A percentile compares a stretch with the other conserved stretches of the same genome.
Evolutionary conservation across 1,284 basidiomycete genomes (phyloP).

Genomic region (Salmacisia buchloeana): DNA sequence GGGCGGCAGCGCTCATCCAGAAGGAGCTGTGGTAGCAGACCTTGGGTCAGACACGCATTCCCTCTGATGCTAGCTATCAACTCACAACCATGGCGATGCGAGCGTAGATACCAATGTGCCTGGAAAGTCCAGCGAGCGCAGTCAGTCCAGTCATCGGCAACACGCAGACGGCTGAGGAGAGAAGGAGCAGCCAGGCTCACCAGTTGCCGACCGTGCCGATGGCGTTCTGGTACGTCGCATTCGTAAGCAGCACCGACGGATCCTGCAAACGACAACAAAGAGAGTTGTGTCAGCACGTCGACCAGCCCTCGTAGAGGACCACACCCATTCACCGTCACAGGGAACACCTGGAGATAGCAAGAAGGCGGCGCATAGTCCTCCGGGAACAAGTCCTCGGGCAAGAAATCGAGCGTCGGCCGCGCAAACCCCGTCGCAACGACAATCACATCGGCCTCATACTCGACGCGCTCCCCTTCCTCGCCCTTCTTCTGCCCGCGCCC

Average conservation of each 20-base stretch:
- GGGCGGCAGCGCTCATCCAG: conserved; percentile 59
- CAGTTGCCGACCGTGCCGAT: conserved; percentile 49
- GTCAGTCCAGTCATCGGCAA: no score
- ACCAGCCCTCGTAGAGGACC: background rate
- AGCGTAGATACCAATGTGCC: conserved; percentile 54
- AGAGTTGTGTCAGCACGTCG: background rate
- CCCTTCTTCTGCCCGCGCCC: conserved; percentile 45
- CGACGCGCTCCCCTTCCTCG: conserved; percentile 46
- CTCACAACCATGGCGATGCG: conserved; percentile 54
- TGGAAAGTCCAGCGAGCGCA: background rate
- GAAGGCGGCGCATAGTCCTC: conserved; percentile 58
- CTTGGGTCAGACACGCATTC: background rate
- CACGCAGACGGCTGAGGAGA: conserved; percentile 44
- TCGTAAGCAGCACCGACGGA: conserved; percentile 61
- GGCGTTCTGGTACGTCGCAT: conserved; percentile 58
- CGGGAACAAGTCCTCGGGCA: conserved; percentile 61
- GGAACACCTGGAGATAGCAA: conserved; percentile 64
- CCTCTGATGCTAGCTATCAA: no score
- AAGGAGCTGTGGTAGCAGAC: conserved; percentile 55
- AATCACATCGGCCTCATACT: conserved; percentile 59
- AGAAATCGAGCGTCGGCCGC: conserved; percentile 59
- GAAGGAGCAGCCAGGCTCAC: conserved; percentile 53
- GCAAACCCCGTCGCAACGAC: conserved; percentile 64
- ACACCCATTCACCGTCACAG: conserved; percentile 52
- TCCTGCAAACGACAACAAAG: conserved; percentile 41